Evolutionary conservation across 164 flowering plant species (phyloP), one percentile per base, ranked within the genome.

Genomic region (Paratinospora sagittata): DNA sequence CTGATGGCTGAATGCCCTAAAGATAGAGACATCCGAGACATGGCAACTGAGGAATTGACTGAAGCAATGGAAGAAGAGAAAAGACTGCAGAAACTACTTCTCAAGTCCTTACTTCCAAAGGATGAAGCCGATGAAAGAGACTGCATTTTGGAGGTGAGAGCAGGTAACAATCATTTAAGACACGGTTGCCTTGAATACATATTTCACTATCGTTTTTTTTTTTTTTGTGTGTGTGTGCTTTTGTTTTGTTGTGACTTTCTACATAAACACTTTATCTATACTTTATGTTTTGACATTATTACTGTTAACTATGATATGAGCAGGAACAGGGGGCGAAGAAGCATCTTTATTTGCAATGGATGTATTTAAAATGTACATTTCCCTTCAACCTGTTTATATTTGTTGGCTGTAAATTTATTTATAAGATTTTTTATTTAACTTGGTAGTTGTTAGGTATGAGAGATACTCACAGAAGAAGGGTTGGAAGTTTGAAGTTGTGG

Each of bases 271-370:
- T 37, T 49, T n/a, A 11, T 57, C 27, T 27, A 30, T 69, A 24
- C 11, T 45, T 49, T 61, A 39, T 26, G 19, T 17, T 34, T 62
- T 45, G 45, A 70, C 60, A 36, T 24, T 67, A 36, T 57, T 21
- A 16, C 36, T 70, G 14, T 62, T 58, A 43, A 55, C 47, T 16
- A 55, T 63, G 57, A 24, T 55, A 73, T 80, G 72, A 52, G 67
- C 85, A 92, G 98, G 97, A 47, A 88, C 94, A 58, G 97, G 98
- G 75, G 98, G 98, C n/a, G 98, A 95, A 69, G 98, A 95, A 74
- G 98, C 98, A 75, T 95, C 98, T 79, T 79, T 95, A 75, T 92
- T 95, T 84, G 97, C 97, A 24, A 86, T 95, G 96, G 96, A 92
- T 71, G 77, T 91, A 41, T 95, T 95, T 77, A 92, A 82, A 84